Evolutionary conservation across 2,329 filamentous ascomycete genomes (phyloP), one percentile per base, ranked within the genome.

Genomic region (Apiospora rasikravindrae): DNA sequence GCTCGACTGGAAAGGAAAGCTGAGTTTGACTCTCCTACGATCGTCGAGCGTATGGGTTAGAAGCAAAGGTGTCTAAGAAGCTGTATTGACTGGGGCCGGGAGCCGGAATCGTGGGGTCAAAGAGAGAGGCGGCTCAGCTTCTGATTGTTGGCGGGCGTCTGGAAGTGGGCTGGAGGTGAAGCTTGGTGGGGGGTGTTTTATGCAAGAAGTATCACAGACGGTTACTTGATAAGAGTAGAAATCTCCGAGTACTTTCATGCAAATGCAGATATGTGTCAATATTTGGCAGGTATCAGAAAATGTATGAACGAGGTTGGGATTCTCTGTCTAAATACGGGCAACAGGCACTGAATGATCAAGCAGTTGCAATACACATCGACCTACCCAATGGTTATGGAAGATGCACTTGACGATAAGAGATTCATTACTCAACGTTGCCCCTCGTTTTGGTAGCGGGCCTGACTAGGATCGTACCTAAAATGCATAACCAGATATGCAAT

Each of bases 91-190:
- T 64, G 33, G 57, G 22, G 57, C 57, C 57, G 57, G 57, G 57
- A 40, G 22, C 57, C 57, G 57, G 57, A 40, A 40, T 64, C 57
- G 57, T 64, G 57, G 57, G 57, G 57, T 64, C 57, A 24, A 64
- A 64, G 57, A 64, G 57, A 40, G 33, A 40, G 53, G 53, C 53
- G 53, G 53, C 53, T 61, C 53, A 37, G 53, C 53, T 61, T 61
- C 53, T 61, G 29, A 37, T 61, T 16, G 51, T 57, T 37, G 29
- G 53, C 29, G 29, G 53, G 10, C 11, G 53, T 61, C 29, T 61
- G 53, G 29, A 61, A 61, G 53, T 61, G 53, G 53, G 53, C 29
- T 61, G 53, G 53, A 61, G 53, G 29, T 61, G 53, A 61, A 61
- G 53, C 53, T 61, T n/a, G 53, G 53, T 37, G 53, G 53, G 53